Percentiles rank a stretch among this genome's conserved stretches.
Evolutionary conservation across 371 early-diverging fungal genomes (phyloP).

Genomic region (Blakeslea trispora): DNA sequence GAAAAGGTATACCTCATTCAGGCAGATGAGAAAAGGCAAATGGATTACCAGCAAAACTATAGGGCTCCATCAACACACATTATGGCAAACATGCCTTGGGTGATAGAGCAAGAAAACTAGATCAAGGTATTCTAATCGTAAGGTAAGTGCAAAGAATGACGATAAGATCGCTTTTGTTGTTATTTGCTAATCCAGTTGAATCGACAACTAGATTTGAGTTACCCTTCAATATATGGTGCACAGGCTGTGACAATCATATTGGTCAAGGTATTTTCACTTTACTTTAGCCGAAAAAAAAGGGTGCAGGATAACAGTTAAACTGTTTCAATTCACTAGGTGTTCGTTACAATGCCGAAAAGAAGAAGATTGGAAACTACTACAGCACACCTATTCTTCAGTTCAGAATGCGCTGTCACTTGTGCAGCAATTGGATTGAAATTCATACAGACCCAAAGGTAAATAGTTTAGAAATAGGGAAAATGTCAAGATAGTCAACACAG

Average conservation of each 20-base stretch:
- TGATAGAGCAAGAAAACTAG: conserved; percentile 85
- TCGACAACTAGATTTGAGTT: conserved; percentile 71
- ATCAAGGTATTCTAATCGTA: conserved; percentile 88
- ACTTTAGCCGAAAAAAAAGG: not conserved
- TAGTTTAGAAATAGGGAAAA: not conserved
- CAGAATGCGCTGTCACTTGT: conserved; percentile 92
- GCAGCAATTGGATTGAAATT: conserved; percentile 86
- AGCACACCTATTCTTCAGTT: conserved; percentile 88
- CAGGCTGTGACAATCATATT: conserved; percentile 81
- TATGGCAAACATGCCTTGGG: conserved; percentile 89
- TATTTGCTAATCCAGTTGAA: not conserved
- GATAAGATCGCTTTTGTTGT: not conserved
- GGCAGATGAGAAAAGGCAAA: not conserved
- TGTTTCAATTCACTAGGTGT: conserved; percentile 60
- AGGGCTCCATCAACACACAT: conserved; percentile 83
- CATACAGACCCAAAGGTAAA: conserved; percentile 92
- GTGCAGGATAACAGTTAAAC: too few relatives aligned
- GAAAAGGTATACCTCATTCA: conserved; percentile 49
- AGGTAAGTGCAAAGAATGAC: conserved; percentile 46
- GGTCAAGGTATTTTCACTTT: conserved; percentile 67
- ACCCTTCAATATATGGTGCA: conserved; percentile 92
- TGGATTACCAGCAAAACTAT: not conserved
- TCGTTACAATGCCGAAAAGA: conserved; percentile 95
- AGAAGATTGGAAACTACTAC: conserved; percentile 87
- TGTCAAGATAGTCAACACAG: not conserved